Evolutionary conservation across 1,284 basidiomycete genomes (phyloP).

Genomic region (Irpex sp.): DNA sequence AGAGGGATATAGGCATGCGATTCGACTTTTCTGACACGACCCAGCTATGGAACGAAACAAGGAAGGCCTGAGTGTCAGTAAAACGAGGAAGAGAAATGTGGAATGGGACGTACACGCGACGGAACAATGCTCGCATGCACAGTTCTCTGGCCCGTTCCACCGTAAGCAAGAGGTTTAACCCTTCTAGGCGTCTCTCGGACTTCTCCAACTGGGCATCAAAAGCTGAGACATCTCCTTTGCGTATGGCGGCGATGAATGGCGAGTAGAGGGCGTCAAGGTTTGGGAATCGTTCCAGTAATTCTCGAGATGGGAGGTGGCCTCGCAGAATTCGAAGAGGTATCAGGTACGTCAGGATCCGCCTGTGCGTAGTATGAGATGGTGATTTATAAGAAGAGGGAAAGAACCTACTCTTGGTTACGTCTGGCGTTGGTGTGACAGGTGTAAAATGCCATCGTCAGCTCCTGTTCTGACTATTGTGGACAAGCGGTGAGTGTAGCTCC

Average conservation of each 20-base stretch:
- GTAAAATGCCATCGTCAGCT: constrained; percentile 80
- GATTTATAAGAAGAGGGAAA: not conserved
- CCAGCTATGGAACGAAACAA: constrained; percentile 56
- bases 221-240: constrained; percentile 70
- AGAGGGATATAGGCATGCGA: constrained; percentile 75
- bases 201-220: constrained; percentile 78
- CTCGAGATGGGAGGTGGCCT: constrained; percentile 76
- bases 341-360: constrained; percentile 87
- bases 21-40: constrained; percentile 66
- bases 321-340: constrained; percentile 86
- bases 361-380: constrained; percentile 21
- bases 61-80: not conserved
- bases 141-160: constrained; percentile 88
- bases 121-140: constrained; percentile 82
- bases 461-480: constrained; percentile 64
- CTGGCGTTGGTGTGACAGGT: constrained; percentile 68
- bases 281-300: constrained; percentile 70
- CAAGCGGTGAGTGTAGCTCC: not conserved
- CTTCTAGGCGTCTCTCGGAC: constrained; percentile 69
- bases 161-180: constrained; percentile 81
- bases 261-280: constrained; percentile 71
- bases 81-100: too few species aligned
- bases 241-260: constrained; percentile 81
- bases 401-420: constrained; percentile 76
- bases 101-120: constrained; percentile 83